Percentiles rank a stretch among this genome's conserved stretches.
Evolutionary conservation across 306 rosid genomes (phyloP).

Genomic region (Vachellia collinsii): DNA sequence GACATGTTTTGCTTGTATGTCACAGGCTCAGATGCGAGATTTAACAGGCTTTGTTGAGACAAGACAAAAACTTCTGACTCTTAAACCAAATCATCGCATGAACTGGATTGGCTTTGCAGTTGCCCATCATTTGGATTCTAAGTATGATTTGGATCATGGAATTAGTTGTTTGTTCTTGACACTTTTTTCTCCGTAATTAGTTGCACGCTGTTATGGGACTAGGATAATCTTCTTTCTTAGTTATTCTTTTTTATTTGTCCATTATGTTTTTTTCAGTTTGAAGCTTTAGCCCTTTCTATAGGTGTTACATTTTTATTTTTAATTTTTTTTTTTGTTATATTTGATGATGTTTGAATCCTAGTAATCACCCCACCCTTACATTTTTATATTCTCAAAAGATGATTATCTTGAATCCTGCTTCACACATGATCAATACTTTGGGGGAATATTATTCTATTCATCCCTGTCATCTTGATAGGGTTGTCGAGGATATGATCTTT

Average conservation of each 20-base stretch:
- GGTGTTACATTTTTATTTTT: neutral
- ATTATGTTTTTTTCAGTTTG: neutral
- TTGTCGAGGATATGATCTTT: no score
- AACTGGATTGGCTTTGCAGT: slow-evolving; percentile 99
- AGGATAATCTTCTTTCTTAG: neutral
- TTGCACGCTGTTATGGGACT: neutral
- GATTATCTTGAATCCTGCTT: no score
- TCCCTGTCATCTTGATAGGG: no score
- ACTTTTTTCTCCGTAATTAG: neutral
- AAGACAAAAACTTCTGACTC: slow-evolving; percentile 81
- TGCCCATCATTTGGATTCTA: slow-evolving; percentile 87
- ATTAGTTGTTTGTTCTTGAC: neutral
- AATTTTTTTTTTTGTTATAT: neutral
- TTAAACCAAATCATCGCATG: slow-evolving; percentile 98
- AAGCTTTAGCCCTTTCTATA: neutral
- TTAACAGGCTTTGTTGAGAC: slow-evolving; percentile 94
- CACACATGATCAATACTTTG: no score
- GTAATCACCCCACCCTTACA: neutral
- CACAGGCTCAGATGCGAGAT: slow-evolving; percentile 98
- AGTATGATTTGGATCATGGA: slow-evolving; percentile 53
- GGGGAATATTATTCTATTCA: no score
- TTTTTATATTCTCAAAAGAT: no score
- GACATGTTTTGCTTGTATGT: slow-evolving; percentile 34
- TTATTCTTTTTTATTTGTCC: neutral
- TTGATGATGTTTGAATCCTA: neutral